Base-by-base conservation (phyloP, 2,329 filamentous ascomycete genomes). In the Venturia carpophila region DNA sequence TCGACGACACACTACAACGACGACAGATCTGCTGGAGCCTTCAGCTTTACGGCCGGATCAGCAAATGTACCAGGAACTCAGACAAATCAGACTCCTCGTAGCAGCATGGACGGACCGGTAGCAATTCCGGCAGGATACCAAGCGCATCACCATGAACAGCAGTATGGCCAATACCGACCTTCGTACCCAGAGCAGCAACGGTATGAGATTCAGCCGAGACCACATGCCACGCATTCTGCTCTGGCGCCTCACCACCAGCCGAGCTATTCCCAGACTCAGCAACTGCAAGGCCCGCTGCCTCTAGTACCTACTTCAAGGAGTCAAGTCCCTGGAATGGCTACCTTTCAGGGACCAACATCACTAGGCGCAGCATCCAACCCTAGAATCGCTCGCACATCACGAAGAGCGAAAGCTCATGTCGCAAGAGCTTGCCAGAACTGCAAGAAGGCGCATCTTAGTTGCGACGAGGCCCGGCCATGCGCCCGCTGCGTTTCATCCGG, bases 401-500 rank as follows among this genome's bases (percentile, higher is more conserved):
- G 75, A 64, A 72, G 75, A 74, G 87, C 87, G 6, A 91, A 91
- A 73, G 88, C 89, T 17, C 90, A 94, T 78, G 90, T 93, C 64
- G 89, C 89, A 62, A 92, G 89, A 43, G 90, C 90, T 34, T 94
- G 90, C 73, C 87, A 93, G 69, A 91, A 91, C 67, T 94, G 90
- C 78, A 93, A 93, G 74, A 87, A 86, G 75, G 90, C 90, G 45
- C 90, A 94, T 82, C 82, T 94, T 68, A 82, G 80, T 68, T 84
- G 81, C 70, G 81, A 83, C 71, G 76, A 89, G 62, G 87, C 91
- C 75, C 83, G 90, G 65, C 90, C 90, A 37, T 94, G 90, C 73
- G 87, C 87, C 37, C 84, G 90, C 72, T 94, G 90, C 73, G 78
- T 89, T 42, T 85, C 85, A 70, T 91, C 90, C 71, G 88, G 89